Percentiles rank a stretch among this genome's conserved stretches.
phyloP scores from a whole-genome alignment of 2,329 filamentous ascomycete genomes.

The Chaetomium globosum region DNA sequence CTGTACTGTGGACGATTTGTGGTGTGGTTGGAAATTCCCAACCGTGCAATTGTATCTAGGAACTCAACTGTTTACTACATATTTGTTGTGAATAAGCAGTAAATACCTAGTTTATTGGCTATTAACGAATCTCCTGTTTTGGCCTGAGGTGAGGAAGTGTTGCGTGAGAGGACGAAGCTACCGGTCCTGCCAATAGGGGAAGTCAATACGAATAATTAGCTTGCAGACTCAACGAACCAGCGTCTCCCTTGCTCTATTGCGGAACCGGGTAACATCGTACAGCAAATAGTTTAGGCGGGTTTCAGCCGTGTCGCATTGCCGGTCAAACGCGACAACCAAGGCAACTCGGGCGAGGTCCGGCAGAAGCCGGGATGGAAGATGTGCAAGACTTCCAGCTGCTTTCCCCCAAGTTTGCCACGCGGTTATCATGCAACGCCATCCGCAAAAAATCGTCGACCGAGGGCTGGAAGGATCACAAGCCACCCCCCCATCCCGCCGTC shows the following conservation, averaged over 20 bases:
- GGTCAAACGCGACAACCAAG: not conserved
- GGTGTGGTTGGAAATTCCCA: not conserved
- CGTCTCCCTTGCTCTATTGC: not conserved
- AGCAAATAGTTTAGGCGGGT: slow-evolving; percentile 6
- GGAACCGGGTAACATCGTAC: slow-evolving; percentile 1
- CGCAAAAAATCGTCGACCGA: slow-evolving; percentile 12
- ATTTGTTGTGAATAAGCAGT: not conserved
- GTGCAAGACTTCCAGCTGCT: not conserved
- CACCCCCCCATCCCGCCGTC: not conserved
- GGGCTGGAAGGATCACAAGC: slow-evolving; percentile 2
- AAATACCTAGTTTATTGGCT: not conserved
- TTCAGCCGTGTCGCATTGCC: slow-evolving; percentile 1
- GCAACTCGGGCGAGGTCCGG: not conserved
- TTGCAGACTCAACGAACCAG: not conserved
- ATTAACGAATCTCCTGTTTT: not conserved
- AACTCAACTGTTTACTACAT: not conserved
- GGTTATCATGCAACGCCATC: slow-evolving; percentile 9
- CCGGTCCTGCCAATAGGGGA: not conserved
- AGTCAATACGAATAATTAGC: not conserved
- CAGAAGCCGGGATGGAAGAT: not conserved
- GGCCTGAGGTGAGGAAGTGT: not conserved
- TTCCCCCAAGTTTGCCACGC: slow-evolving; percentile 10
- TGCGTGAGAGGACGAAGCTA: not conserved
- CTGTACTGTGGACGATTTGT: slow-evolving; percentile 1
- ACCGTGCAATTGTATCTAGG: not conserved